Evolutionary conservation across 1,139 yeast species (phyloP).

Genomic region (Protomyces macrosporus): DNA sequence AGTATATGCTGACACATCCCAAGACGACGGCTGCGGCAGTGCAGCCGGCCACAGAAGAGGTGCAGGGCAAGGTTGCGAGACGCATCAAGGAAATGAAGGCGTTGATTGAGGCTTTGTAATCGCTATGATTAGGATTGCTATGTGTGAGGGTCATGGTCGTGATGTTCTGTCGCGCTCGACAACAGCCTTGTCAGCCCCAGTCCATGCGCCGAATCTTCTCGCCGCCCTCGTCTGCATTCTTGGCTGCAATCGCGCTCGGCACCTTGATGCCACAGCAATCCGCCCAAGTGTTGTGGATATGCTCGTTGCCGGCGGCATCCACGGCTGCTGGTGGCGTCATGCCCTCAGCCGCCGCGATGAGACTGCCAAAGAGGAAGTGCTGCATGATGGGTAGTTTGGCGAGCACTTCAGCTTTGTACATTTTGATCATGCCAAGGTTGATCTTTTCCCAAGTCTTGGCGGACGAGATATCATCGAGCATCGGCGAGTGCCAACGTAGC

Average conservation of each 20-base stretch:
- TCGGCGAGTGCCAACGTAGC: slow-evolving; percentile 93
- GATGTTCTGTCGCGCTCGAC: not conserved
- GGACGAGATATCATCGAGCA: slow-evolving; percentile 92
- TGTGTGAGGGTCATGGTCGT: not conserved
- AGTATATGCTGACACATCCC: slow-evolving; percentile 15
- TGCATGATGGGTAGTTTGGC: slow-evolving; percentile 87
- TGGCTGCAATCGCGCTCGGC: slow-evolving; percentile 92
- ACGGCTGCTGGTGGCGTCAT: slow-evolving; percentile 27
- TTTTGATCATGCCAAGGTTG: slow-evolving; percentile 82
- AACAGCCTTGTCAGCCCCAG: slow-evolving; percentile 4
- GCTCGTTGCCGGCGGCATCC: slow-evolving; percentile 32
- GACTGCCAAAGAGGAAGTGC: slow-evolving; percentile 77
- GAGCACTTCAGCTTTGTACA: slow-evolving; percentile 90
- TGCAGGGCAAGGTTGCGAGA: not conserved
- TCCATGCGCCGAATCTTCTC: slow-evolving; percentile 21
- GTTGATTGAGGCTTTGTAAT: not conserved
- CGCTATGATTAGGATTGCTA: not conserved
- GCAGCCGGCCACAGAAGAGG: not conserved
- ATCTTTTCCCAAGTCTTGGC: slow-evolving; percentile 69
- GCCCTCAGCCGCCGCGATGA: slow-evolving; percentile 36
- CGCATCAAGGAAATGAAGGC: not conserved
- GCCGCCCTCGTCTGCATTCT: slow-evolving; percentile 7
- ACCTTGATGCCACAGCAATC: slow-evolving; percentile 97
- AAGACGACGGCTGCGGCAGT: slow-evolving; percentile 1
- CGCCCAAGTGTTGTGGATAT: slow-evolving; percentile 69